Evolutionary conservation across 345 rosid species (phyloP).

Genomic region (Eucalyptus caleyi): DNA sequence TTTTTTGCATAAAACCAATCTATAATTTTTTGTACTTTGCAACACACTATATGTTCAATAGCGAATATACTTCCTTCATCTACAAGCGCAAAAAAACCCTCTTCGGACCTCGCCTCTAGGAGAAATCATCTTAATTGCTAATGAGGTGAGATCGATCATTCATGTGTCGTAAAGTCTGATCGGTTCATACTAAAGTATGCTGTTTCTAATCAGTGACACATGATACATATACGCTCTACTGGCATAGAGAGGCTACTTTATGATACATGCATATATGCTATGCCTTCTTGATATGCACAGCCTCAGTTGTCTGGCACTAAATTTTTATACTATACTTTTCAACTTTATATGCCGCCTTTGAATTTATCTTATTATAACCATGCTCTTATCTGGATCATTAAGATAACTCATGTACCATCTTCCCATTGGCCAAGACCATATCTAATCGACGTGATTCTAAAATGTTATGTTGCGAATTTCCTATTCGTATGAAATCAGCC

Average conservation of each 20-base stretch:
- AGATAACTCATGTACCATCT: background rate
- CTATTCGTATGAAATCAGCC: background rate
- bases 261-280: background rate
- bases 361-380: background rate
- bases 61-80: background rate
- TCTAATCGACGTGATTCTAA: background rate
- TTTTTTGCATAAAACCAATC: background rate
- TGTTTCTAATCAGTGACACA: background rate
- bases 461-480: background rate
- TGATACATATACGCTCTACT: background rate
- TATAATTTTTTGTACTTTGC: background rate
- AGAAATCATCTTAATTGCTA: background rate
- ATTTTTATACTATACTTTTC: background rate
- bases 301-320: background rate
- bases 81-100: background rate
- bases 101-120: background rate
- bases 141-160: background rate
- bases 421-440: background rate
- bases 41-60: background rate
- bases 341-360: background rate
- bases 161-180: background rate
- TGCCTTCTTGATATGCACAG: background rate
- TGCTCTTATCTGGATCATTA: background rate
- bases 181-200: background rate
- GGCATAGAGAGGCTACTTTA: background rate